Conservation (phyloP, 768 basidiomycete genomes). For the Solioccasus polychromus region DNA sequence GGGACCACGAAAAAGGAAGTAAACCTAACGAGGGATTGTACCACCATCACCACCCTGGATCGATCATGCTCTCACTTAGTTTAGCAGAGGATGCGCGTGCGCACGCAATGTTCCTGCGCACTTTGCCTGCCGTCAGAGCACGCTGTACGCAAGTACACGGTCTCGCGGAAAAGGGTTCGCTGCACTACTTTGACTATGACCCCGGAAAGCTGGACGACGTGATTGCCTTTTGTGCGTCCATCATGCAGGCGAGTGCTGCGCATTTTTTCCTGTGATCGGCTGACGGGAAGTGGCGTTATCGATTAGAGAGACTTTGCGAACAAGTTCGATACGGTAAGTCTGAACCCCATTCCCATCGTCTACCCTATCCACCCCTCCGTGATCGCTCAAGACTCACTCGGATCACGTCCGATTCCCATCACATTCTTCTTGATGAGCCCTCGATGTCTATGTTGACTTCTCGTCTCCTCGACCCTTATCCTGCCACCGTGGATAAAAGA, state of each 20-base stretch:
- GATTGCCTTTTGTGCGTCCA: conserved; percentile 67
- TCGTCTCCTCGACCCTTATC: neutral
- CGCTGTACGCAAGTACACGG: conserved; percentile 76
- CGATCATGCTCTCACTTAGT: conserved; percentile 6
- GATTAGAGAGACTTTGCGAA: conserved; percentile 76
- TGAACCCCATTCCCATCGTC: neutral
- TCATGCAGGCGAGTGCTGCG: conserved; percentile 60
- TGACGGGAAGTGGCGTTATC: conserved; percentile 75
- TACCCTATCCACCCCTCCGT: neutral
- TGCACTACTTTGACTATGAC: conserved; percentile 86
- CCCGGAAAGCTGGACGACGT: conserved; percentile 70
- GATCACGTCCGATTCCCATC: neutral
- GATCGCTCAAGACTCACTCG: no score
- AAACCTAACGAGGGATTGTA: no score
- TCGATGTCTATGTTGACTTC: neutral
- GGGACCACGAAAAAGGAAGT: no score
- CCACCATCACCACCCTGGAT: no score
- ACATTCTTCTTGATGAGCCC: neutral
- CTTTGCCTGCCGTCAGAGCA: conserved; percentile 86
- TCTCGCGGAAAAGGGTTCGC: conserved; percentile 68
- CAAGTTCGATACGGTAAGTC: conserved; percentile 59
- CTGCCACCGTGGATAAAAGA: conserved; percentile 53
- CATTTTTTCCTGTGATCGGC: neutral
- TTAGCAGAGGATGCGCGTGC: conserved; percentile 13
- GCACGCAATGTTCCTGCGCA: conserved; percentile 68